These are phyloP conservation scores for Pisolithus sp. DNA, from an alignment of 768 basidiomycete species.

Conservation along the genomic window DNA sequence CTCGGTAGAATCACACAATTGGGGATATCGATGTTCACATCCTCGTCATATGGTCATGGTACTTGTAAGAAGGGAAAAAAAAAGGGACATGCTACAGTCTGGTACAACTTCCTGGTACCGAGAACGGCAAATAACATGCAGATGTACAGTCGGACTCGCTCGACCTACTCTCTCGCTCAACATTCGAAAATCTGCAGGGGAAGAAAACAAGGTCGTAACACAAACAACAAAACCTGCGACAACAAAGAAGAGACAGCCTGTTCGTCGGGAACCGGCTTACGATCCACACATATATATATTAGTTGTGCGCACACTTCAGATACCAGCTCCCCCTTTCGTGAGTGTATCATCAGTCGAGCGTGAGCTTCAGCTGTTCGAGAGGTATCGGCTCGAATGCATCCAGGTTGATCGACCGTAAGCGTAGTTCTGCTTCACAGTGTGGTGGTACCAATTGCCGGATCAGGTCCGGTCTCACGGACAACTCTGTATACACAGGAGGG, in stretches of 20 bases:
- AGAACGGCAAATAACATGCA: slow-evolving; percentile 2
- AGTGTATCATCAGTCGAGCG: slow-evolving; percentile 65
- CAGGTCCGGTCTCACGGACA: slow-evolving; percentile 93
- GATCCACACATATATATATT: slow-evolving; percentile 29
- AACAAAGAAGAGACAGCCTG: background rate
- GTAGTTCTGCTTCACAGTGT: slow-evolving; percentile 85
- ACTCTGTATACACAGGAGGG: slow-evolving; percentile 48
- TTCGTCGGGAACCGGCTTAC: slow-evolving; percentile 10
- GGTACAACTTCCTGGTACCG: background rate
- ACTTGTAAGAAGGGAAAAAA: background rate
- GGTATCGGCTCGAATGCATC: slow-evolving; percentile 97
- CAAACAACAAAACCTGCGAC: slow-evolving; percentile 22
- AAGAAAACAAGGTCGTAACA: slow-evolving; percentile 3
- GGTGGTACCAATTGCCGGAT: slow-evolving; percentile 87
- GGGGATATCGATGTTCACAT: too few relatives aligned
- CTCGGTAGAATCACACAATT: background rate
- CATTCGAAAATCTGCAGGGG: background rate
- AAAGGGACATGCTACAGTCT: background rate
- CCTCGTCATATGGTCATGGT: background rate
- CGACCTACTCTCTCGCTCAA: slow-evolving; percentile 1
- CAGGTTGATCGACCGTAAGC: slow-evolving; percentile 77
- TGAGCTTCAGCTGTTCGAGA: slow-evolving; percentile 89
- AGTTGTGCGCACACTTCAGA: slow-evolving; percentile 31
- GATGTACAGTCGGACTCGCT: background rate
- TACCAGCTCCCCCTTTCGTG: slow-evolving; percentile 16